Base-by-base conservation (phyloP, 139 green algal species). In the Micractinium sp. region DNA sequence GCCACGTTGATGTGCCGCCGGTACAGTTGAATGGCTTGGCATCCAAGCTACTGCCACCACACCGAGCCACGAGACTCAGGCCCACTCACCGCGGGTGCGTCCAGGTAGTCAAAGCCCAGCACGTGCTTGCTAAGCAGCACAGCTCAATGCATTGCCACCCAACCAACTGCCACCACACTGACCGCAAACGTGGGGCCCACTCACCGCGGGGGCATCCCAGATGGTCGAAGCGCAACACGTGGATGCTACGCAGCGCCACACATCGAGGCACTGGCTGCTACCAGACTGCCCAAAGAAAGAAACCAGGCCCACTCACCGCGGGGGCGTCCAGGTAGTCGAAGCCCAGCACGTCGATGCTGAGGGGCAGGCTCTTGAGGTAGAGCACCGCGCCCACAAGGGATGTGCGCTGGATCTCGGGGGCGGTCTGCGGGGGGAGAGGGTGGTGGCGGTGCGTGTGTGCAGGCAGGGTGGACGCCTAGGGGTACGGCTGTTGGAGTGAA, bases 301-400 rank as follows among this genome's bases (percentile, higher is more conserved):
- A 67, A 67, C 15, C 60, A 67, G 16, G 16, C 15, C 60, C 20
- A 75, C 82, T 47, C 86, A 90, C 87, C 73, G 91, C 90, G 19
- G 97, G 97, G 1, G 89, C 67, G 90, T 99, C 98, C 69, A 99
- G 93, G 93, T 98, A 99, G 88, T 99, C 96, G 88, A 99, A 99
- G 15, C 71, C 76, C 36, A 99, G 92, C 63, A 99, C 95, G 81
- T 99, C 97, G 56, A 99, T 92, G 69, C 92, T 92, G 18, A 96
- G 81, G 0, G 91, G 85, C 86, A 99, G 93, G 36, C 90, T 94
- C 93, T 99, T 99, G n/a, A 99, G 94, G 89, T 97, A 95, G 63
- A 99, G 94, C 89, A 98, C 96, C 23, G 95, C 95, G 0, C 89
- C 94, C 53, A 95, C 93, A 39, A 99, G 93, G 9, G 92, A 96